These are phyloP conservation scores for Stellera chamaejasme DNA, from an alignment of 345 rosid genomes.

Conservation along the genomic window DNA sequence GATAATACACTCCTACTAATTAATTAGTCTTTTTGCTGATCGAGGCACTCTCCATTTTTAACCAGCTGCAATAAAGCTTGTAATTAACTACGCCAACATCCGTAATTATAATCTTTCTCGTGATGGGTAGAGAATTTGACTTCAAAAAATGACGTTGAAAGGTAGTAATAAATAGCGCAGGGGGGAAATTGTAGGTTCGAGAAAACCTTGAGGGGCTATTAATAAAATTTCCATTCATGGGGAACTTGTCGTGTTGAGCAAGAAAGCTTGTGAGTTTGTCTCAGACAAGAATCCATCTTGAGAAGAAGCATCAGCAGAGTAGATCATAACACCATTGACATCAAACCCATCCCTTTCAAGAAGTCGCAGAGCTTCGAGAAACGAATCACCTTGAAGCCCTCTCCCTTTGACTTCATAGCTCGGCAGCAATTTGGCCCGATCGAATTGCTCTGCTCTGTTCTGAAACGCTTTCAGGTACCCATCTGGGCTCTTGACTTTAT, in stretches of 20 bases:
- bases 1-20: too few species aligned
- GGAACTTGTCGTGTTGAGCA: conserved; percentile 29
- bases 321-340: conserved; percentile 53
- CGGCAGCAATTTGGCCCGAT: conserved; percentile 32
- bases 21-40: too few species aligned
- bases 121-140: too few species aligned
- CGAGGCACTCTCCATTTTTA: too few species aligned
- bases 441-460: conserved; percentile 24
- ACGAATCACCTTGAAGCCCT: conserved; percentile 55
- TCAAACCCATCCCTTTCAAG: conserved; percentile 29
- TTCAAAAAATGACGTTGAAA: too few species aligned
- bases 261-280: conserved; percentile 46
- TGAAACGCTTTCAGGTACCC: conserved; percentile 28
- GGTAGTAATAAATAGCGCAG: too few species aligned
- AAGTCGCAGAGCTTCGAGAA: conserved; percentile 36
- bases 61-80: too few species aligned
- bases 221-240: too few species aligned
- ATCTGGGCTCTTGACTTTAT: conserved; percentile 24
- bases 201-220: too few species aligned
- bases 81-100: too few species aligned
- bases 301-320: conserved; percentile 42
- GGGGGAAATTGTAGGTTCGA: too few species aligned
- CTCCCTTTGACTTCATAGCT: conserved; percentile 53
- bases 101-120: too few species aligned
- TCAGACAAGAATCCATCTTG: conserved; percentile 27